Evolutionary conservation across 306 rosid species (phyloP), one percentile per base, ranked within the genome.

Genomic region (Cicer arietinum): DNA sequence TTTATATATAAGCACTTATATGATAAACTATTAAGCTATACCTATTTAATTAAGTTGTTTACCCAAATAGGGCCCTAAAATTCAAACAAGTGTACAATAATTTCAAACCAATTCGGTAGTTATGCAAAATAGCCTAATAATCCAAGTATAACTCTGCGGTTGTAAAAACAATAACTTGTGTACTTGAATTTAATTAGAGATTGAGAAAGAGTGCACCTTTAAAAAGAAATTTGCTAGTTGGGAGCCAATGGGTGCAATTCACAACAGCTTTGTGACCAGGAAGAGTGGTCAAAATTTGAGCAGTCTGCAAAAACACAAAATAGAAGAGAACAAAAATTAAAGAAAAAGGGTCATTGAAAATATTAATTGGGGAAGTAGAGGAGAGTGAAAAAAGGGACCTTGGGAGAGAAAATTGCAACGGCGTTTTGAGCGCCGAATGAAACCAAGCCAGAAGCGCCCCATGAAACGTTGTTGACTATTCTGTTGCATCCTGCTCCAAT

Each of bases 191-290:
- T 9, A 7, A 42, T 2, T 4, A 16, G 9, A 66, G 56, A 70
- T 58, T 43, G 54, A 59, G 53, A 74, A 84, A 50, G 48, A 59
- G 67, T 1, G 22, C 67, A 94, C 98, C 97, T 87, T 85, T 89
- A 58, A 87, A 94, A 5, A 85, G 25, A 79, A 86, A 91, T 66
- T 94, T 94, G 62, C 71, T 81, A 42, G 83, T 85, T 17, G 98
- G 98, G 25, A 94, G 90, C 98, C 98, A 94, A 11, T 90, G 95
- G 12, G 98, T 94, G 81, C 98, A 94, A 69, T 91, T 94, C 18
- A 94, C 98, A 82, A 82, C 85, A 2, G 96, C 95, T 71, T 78
- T 86, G 82, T 94, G 96, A 62, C 93, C 96, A 52, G 97, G 93
- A 71, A 94, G 93, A 20, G 97, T 91, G 9, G 98, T 90, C 82